These are phyloP conservation scores for Athelia sp. DNA, from an alignment of 1,284 basidiomycete genomes.

Conservation along the genomic window DNA sequence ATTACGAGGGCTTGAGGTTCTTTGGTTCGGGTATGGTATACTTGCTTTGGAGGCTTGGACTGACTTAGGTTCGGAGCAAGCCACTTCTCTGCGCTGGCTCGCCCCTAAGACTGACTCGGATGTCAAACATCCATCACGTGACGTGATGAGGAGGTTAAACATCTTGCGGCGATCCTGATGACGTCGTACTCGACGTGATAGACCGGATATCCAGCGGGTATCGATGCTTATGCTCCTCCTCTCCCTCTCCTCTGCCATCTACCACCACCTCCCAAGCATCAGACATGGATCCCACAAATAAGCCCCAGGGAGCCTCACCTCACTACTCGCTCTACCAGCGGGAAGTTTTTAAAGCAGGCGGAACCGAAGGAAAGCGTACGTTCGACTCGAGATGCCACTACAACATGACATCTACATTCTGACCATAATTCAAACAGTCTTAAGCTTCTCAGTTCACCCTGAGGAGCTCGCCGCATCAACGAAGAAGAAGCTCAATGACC, in stretches of 20 bases:
- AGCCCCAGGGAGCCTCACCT: constrained; percentile 45
- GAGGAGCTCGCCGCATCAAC: constrained; percentile 46
- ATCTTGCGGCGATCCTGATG: no score
- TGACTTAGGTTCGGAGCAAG: no score
- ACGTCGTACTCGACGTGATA: constrained; percentile 18
- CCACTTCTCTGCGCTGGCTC: no score
- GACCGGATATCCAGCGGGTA: constrained; percentile 16
- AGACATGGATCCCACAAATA: constrained; percentile 52
- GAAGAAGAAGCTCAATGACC: constrained; percentile 45
- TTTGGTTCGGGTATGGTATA: no score
- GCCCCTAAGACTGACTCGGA: no score
- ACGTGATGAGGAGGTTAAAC: no score
- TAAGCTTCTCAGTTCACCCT: constrained; percentile 39
- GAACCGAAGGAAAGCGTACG: constrained; percentile 32
- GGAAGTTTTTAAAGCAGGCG: constrained; percentile 44
- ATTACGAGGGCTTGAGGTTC: no score
- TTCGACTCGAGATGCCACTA: constrained; percentile 4
- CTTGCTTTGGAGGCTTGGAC: no score
- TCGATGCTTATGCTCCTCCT: not conserved
- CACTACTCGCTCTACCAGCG: constrained; percentile 54
- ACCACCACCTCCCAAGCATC: not conserved
- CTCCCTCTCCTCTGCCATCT: not conserved
- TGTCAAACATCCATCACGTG: no score
- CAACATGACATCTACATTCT: not conserved
- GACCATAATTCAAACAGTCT: constrained; percentile 17